Base-by-base conservation (phyloP, 345 rosid species). In the Bruguiera sexangula region DNA sequence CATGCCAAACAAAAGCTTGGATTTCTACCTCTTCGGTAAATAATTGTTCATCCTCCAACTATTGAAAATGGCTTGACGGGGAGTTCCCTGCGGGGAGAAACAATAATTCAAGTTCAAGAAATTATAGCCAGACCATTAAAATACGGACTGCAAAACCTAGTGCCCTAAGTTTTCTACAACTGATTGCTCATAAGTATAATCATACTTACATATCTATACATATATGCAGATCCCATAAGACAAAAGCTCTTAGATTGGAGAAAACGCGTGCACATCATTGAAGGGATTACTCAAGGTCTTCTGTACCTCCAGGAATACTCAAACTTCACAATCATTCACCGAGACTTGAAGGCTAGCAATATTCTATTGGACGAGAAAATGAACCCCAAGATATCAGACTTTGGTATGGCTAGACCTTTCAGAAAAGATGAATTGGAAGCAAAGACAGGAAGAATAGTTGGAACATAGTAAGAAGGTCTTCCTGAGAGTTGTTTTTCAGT, bases 261-360 rank as follows among this genome's bases (percentile, higher is more conserved):
- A 24, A 80, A 66, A 69, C 72, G 83, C 0, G 72, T 77, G 15
- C n/a, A 39, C 1, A 85, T 82, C 54, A 80, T 80, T 55, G 83
- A 81, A 74, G 86, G 86, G 27, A 58, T 85, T 18, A 73, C 76
- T 22, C 85, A 84, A 75, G 88, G 85, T 18, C 85, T 84, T 58
- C 55, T 82, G 0, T 84, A 84, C 64, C 86, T 82, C 27, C 86
- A 85, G 67, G 86, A 85, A 51, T 85, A 82, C 78, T 85, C 86
- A 0, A 82, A 82, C 63, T 63, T 80, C 46, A 85, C 80, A 5
- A 72, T 85, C 19, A 75, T 85, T 61, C 88, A 84, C 62, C 71
- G 84, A 61, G 85, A 82, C 60, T 43, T 82, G 34, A 82, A 84
- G 58, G 78, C 80, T 2, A 75, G 87, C 66, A 81, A 84, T 59